These are phyloP conservation scores for Mortierella claussenii DNA, from an alignment of 192 early-diverging fungal species.

Conservation along the genomic window DNA sequence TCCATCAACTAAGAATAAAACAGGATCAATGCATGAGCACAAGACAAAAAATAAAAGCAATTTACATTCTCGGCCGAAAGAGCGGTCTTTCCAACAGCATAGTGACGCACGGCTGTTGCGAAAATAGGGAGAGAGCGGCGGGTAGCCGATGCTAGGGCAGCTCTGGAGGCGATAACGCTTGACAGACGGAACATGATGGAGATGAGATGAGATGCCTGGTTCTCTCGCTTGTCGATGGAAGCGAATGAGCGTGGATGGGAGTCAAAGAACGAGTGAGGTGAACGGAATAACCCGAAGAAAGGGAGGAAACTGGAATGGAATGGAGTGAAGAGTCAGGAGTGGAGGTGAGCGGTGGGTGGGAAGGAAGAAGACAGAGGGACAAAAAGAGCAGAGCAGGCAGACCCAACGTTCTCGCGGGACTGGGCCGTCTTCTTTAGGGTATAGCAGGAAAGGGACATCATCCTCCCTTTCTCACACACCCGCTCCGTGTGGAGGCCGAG, in stretches of 20 bases:
- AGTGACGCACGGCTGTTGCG: constrained; percentile 46
- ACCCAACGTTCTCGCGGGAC: background rate
- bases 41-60: too few species aligned
- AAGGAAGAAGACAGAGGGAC: constrained; percentile 1
- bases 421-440: background rate
- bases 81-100: constrained; percentile 51
- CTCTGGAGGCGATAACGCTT: constrained; percentile 43
- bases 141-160: constrained; percentile 47
- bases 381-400: background rate
- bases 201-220: background rate
- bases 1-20: too few species aligned
- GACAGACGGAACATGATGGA: constrained; percentile 38
- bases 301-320: too few species aligned
- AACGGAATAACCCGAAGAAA: too few species aligned
- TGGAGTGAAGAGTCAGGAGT: too few species aligned
- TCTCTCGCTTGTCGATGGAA: background rate
- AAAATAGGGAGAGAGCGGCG: constrained; percentile 43
- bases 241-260: background rate
- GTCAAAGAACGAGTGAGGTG: background rate
- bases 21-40: background rate
- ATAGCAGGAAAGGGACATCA: too few species aligned
- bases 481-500: too few species aligned
- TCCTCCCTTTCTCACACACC: too few species aligned
- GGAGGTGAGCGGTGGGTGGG: background rate
- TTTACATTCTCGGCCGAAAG: constrained; percentile 49